Conservation (phyloP, 805 yeast genomes). For the Saccharomycopsis sp. region DNA sequence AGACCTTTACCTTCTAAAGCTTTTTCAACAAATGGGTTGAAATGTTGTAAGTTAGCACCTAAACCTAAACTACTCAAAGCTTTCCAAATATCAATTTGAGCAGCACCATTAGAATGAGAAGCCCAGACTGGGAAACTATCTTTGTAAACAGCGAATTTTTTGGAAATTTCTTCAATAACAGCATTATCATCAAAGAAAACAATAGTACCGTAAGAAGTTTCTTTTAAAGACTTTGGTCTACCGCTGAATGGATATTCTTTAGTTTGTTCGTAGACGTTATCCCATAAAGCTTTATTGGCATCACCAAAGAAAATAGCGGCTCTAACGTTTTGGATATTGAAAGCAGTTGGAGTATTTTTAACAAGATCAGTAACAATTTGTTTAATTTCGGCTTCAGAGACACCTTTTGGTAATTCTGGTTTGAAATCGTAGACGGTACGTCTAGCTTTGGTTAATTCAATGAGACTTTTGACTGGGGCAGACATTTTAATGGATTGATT, state of each 20-base stretch:
- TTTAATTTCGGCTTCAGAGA: slow-evolving; percentile 31
- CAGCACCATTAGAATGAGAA: slow-evolving; percentile 37
- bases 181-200: slow-evolving; percentile 37
- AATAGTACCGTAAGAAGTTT: slow-evolving; percentile 39
- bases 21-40: slow-evolving; percentile 33
- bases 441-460: slow-evolving; percentile 10
- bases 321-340: slow-evolving; percentile 41
- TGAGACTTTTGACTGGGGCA: slow-evolving; percentile 1
- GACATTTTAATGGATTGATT: slow-evolving; percentile 3
- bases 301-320: slow-evolving; percentile 38
- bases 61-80: slow-evolving; percentile 34
- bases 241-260: slow-evolving; percentile 26
- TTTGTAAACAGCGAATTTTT: slow-evolving; percentile 32
- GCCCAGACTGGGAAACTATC: slow-evolving; percentile 39
- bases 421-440: slow-evolving; percentile 38
- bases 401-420: slow-evolving; percentile 33
- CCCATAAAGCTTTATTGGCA: slow-evolving; percentile 37
- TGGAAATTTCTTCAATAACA: slow-evolving; percentile 31
- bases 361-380: slow-evolving; percentile 33
- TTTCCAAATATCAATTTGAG: slow-evolving; percentile 41
- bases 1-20: slow-evolving; percentile 30
- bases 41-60: slow-evolving; percentile 45
- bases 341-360: slow-evolving; percentile 39
- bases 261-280: slow-evolving; percentile 28
- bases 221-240: slow-evolving; percentile 33